Conservation (phyloP, 768 basidiomycete species). For the Peribolospora kevripleyi region DNA sequence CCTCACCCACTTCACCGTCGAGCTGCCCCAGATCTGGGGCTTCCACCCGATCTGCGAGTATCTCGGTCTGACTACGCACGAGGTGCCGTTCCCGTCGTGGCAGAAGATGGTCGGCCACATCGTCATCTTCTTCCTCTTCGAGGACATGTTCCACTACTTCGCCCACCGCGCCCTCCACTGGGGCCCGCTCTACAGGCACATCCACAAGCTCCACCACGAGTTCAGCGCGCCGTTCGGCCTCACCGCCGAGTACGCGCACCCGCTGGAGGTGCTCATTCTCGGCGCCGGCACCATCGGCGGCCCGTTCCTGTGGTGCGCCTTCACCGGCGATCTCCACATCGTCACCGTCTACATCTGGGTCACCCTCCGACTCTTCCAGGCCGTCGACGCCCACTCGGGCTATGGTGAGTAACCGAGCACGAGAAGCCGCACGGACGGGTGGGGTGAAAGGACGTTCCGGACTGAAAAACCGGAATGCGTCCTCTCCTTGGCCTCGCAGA, state of each 20-base stretch:
- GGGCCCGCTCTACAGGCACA: conserved; percentile 24
- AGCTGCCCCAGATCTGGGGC: conserved; percentile 37
- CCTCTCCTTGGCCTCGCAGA: conserved; percentile 24
- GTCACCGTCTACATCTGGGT: conserved; percentile 87
- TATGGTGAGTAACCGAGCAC: conserved; percentile 36
- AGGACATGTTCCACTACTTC: conserved; percentile 33
- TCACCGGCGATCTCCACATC: conserved; percentile 61
- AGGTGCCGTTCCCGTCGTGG: conserved; percentile 67
- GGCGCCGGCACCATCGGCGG: conserved; percentile 75
- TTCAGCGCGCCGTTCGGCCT: conserved; percentile 92
- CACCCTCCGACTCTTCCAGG: conserved; percentile 78
- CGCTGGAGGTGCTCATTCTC: conserved; percentile 82
- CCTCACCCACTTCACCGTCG: conserved; percentile 83
- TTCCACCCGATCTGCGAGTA: conserved; percentile 38
- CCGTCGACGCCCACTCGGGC: conserved; percentile 88
- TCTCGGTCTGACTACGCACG: conserved; percentile 74
- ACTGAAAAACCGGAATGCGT: neutral
- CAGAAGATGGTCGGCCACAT: conserved; percentile 40
- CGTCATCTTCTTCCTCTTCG: conserved; percentile 75
- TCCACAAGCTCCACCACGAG: conserved; percentile 54
- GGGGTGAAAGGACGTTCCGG: neutral
- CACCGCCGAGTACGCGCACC: conserved; percentile 94
- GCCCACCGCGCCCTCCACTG: conserved; percentile 78
- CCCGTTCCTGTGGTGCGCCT: conserved; percentile 31
- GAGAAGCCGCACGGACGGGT: neutral